Evolutionary conservation across 169 alveolate species (phyloP), one percentile per base, ranked within the genome.

Genomic region (Fabrea salina): DNA sequence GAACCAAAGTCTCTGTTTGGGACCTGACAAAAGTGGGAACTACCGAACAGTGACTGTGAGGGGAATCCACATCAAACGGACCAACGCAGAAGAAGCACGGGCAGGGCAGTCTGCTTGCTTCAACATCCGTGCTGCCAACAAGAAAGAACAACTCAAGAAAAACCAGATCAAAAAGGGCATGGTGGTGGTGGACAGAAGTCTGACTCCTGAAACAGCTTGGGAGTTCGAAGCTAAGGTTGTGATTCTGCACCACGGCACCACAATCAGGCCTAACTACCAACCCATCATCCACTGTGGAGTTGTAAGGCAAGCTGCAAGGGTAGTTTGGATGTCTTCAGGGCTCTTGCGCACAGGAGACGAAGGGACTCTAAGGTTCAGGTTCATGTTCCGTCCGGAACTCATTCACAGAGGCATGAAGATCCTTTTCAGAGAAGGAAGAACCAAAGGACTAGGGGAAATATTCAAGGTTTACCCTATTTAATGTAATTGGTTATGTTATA

Each of bases 371-470:
- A 84, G 81, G 35, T 89, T 93, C 70, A 75, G 85, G 58, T 93
- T 93, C 86, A 76, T 85, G 83, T 90, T 86, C 82, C 82, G 87
- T 30, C 95, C 95, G 3, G 96, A 93, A 77, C 79, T 72, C 70
- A 53, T 93, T 58, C 83, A 83, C 41, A 80, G 79, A 35, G 93
- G 92, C 11, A 72, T 81, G 56, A 80, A 80, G 13, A 70, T 93
- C 22, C 50, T 93, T 16, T 87, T 93, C 74, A 91, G 97, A 72
- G 97, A 93, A 80, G 97, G 97, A n/a, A 83, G 95, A 79, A 91
- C 95, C 33, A 88, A 87, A 75, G 95, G 94, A 13, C 64, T 91
- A 41, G 97, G 97, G 49, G 82, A 32, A 35, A 37, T 61, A 16
- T n/a, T 25, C 3, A 22, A 35, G 25, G 32, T 37, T 2, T 33